Conservation (phyloP, 768 basidiomycete species). For the Naganishia onofrii region DNA sequence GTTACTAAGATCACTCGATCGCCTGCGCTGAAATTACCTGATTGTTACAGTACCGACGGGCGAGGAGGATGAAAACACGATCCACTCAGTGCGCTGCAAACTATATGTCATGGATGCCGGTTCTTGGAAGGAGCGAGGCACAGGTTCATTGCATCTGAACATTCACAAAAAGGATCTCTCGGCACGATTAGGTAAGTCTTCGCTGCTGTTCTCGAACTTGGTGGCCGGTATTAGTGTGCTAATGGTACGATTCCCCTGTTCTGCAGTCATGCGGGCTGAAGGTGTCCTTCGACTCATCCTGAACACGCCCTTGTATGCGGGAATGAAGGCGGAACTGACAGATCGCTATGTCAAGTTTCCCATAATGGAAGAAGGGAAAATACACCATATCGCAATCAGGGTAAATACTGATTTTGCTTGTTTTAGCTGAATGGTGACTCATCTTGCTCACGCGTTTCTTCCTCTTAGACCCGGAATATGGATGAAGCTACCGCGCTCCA, state of each 20-base stretch:
- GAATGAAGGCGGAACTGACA: constrained; percentile 45
- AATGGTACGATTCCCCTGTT: neutral
- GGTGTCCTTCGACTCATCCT: constrained; percentile 53
- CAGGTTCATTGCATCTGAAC: constrained; percentile 51
- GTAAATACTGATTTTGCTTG: constrained; percentile 32
- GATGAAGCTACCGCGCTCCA: constrained; percentile 11
- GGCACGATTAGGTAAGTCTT: constrained; percentile 50
- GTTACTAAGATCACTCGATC: neutral
- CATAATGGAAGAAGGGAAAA: constrained; percentile 41
- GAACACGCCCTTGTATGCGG: constrained; percentile 52
- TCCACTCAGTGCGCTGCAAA: constrained; percentile 51
- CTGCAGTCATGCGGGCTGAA: constrained; percentile 54
- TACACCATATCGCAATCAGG: constrained; percentile 42
- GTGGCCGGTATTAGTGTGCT: neutral
- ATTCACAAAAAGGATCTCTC: constrained; percentile 49
- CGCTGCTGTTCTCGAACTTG: neutral
- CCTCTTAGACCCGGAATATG: constrained; percentile 14
- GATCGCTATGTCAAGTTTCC: constrained; percentile 48
- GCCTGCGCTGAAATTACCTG: constrained; percentile 7
- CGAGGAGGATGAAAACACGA: constrained; percentile 53
- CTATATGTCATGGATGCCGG: constrained; percentile 51
- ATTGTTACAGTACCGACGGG: constrained; percentile 49
- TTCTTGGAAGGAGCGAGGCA: constrained; percentile 53
- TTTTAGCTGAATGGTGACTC: neutral
- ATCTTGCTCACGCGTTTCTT: neutral